phyloP scores from a whole-genome alignment of 164 flowering plant species.

The Aristolochia fimbriata region DNA sequence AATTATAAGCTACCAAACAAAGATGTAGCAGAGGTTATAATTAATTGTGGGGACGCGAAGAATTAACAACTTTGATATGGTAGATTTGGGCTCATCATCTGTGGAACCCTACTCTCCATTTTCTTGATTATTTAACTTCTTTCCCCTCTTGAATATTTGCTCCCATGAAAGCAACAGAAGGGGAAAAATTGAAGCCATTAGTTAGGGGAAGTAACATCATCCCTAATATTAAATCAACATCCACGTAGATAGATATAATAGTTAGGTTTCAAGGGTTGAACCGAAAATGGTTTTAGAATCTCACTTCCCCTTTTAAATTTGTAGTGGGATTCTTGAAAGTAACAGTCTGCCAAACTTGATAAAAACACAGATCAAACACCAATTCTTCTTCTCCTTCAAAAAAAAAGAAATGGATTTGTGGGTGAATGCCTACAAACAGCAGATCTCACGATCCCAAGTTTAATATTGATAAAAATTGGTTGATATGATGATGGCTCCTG shows the following conservation, averaged over 20 bases:
- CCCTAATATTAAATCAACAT: neutral
- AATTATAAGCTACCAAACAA: neutral
- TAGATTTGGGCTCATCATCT: neutral
- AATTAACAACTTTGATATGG: neutral
- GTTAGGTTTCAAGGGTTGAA: neutral
- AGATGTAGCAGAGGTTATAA: neutral
- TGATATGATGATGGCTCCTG: too few species aligned
- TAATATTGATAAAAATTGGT: too few species aligned
- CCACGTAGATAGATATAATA: neutral
- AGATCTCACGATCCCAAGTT: too few species aligned
- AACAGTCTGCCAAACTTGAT: neutral
- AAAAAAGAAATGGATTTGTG: too few species aligned
- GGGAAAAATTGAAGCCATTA: conserved; percentile 1
- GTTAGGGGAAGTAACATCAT: conserved; percentile 1
- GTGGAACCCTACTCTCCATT: neutral
- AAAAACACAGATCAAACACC: neutral
- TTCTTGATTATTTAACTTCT: neutral
- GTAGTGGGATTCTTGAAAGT: neutral
- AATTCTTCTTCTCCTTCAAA: neutral
- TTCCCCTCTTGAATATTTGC: too few species aligned
- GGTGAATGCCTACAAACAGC: too few species aligned
- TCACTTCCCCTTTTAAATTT: neutral
- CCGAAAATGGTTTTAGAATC: neutral
- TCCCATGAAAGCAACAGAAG: conserved; percentile 2
- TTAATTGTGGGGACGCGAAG: neutral